These are phyloP conservation scores for Eimeria maxima DNA, from an alignment of 169 alveolate species.

Conservation along the genomic window DNA sequence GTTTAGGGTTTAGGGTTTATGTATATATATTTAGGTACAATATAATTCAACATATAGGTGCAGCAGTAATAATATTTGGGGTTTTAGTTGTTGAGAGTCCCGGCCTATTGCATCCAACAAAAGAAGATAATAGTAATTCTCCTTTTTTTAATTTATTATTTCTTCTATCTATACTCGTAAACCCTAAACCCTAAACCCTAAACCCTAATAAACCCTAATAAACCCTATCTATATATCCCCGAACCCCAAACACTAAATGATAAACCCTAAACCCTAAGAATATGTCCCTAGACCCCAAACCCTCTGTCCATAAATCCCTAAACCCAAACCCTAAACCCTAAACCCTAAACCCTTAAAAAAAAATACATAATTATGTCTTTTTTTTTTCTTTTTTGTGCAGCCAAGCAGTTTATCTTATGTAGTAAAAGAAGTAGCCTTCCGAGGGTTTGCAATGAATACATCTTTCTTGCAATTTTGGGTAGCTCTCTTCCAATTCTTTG, in stretches of 20 bases:
- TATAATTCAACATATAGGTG: slow-evolving; percentile 83
- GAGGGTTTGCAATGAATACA: slow-evolving; percentile 80
- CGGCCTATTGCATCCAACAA: neutral
- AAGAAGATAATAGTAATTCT: neutral
- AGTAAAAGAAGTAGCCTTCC: slow-evolving; percentile 84
- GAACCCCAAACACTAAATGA: too few species aligned
- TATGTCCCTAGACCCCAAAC: too few species aligned
- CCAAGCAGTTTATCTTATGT: slow-evolving; percentile 74
- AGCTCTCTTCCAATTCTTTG: slow-evolving; percentile 83
- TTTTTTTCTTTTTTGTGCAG: slow-evolving; percentile 8
- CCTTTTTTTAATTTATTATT: slow-evolving; percentile 8
- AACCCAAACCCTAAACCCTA: too few species aligned
- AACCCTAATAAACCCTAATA: too few species aligned
- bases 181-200: neutral
- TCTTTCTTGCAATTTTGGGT: slow-evolving; percentile 84
- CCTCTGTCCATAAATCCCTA: too few species aligned
- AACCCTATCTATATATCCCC: too few species aligned
- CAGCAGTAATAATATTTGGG: slow-evolving; percentile 82
- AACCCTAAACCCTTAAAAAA: too few species aligned
- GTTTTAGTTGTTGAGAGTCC: slow-evolving; percentile 83
- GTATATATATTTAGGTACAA: slow-evolving; percentile 73
- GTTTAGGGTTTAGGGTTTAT: slow-evolving; percentile 15
- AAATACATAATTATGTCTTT: neutral
- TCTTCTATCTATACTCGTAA: slow-evolving; percentile 2
- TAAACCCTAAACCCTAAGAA: too few species aligned